Conservation (phyloP, 495 filamentous ascomycete species). For the Oidiodendron maius region DNA sequence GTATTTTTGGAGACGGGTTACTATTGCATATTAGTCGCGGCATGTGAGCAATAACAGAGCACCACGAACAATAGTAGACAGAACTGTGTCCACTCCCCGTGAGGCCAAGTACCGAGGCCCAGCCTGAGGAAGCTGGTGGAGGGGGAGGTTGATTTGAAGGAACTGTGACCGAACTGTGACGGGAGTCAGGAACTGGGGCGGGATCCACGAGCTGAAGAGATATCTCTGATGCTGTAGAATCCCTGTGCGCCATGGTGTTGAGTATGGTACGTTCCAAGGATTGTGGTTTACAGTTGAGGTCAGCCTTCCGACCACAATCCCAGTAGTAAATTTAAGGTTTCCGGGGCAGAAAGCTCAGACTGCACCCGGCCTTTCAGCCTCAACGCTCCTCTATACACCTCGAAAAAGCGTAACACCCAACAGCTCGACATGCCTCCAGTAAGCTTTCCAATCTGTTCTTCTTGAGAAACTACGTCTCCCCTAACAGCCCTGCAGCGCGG, state of each 20-base stretch:
- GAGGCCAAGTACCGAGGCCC: conserved; percentile 39
- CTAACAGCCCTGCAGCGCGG: conserved; percentile 9
- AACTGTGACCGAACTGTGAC: background rate
- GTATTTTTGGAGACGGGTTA: conserved; percentile 76
- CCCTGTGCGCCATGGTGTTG: too few species aligned
- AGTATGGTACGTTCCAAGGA: too few species aligned
- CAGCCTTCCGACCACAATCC: too few species aligned
- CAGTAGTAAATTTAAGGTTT: too few species aligned
- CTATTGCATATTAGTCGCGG: conserved; percentile 34
- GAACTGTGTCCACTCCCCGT: conserved; percentile 48
- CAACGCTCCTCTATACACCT: too few species aligned
- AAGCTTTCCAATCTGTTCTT: conserved; percentile 12
- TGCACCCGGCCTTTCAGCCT: too few species aligned
- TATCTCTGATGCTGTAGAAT: too few species aligned
- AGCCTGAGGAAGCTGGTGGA: conserved; percentile 6
- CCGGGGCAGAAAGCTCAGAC: too few species aligned
- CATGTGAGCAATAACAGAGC: background rate
- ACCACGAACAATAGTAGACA: conserved; percentile 53
- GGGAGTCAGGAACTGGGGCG: background rate
- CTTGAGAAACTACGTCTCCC: background rate
- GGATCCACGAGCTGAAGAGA: conserved; percentile 78
- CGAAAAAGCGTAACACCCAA: background rate
- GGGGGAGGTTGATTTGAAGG: conserved; percentile 1
- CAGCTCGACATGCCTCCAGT: conserved; percentile 38
- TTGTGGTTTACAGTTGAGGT: too few species aligned